Conservation (phyloP, 352 stramenopile genomes). For the Globisporangium takayamanum region DNA sequence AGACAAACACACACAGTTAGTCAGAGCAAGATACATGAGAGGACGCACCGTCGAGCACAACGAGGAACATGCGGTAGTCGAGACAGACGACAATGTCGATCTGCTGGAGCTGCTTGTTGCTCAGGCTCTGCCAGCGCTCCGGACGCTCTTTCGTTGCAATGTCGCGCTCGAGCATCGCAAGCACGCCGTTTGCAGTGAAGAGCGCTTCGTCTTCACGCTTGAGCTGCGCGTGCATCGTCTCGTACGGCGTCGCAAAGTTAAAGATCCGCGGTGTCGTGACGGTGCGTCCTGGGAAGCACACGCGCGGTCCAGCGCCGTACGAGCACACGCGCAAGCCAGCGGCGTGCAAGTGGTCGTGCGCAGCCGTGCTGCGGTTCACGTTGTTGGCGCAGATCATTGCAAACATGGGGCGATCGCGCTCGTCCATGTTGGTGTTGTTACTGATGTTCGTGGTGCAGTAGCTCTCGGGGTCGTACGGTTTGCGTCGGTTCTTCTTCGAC, state of each 20-base stretch:
- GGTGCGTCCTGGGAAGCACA: conserved; percentile 51
- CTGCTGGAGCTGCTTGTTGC: conserved; percentile 43
- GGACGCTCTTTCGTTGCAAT: conserved; percentile 61
- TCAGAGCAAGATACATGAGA: conserved; percentile 4
- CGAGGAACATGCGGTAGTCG: conserved; percentile 75
- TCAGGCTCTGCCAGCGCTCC: conserved; percentile 72
- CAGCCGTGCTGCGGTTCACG: conserved; percentile 79
- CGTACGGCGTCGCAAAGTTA: conserved; percentile 67
- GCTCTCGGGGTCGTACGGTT: background rate
- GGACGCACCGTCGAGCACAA: conserved; percentile 50
- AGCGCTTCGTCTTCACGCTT: conserved; percentile 41
- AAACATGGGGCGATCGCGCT: conserved; percentile 27
- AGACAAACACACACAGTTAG: background rate
- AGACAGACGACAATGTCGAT: conserved; percentile 81
- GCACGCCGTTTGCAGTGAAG: conserved; percentile 57
- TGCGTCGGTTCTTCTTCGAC: background rate
- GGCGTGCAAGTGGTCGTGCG: conserved; percentile 45
- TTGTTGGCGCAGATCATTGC: conserved; percentile 86
- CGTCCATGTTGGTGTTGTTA: background rate
- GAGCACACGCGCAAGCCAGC: conserved; percentile 64
- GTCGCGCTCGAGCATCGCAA: conserved; percentile 67
- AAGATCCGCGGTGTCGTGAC: conserved; percentile 35
- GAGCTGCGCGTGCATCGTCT: conserved; percentile 47
- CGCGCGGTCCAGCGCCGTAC: conserved; percentile 53
- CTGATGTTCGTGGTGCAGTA: background rate